phyloP scores from a whole-genome alignment of 2,329 filamentous ascomycete genomes.

The Penicillium sp. region DNA sequence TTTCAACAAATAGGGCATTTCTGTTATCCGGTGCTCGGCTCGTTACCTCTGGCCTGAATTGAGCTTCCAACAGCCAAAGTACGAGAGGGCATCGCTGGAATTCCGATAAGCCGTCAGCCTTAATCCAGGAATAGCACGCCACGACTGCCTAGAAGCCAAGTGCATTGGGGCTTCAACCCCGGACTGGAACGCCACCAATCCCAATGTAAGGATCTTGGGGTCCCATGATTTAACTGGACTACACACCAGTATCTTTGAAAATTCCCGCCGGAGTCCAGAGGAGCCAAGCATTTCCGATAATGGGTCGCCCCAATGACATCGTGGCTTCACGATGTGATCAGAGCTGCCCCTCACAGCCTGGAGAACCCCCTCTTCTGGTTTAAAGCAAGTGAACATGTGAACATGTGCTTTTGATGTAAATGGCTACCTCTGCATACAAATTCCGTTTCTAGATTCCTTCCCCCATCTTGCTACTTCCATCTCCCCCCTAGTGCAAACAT shows the following conservation, averaged over 20 bases:
- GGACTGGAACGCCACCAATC: conserved; percentile 16
- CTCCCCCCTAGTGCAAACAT: background rate
- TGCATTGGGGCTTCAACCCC: conserved; percentile 7
- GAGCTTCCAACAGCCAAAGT: background rate
- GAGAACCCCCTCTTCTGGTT: conserved; percentile 11
- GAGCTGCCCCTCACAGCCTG: conserved; percentile 10
- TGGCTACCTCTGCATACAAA: conserved; percentile 7
- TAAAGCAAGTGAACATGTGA: conserved; percentile 2
- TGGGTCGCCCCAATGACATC: conserved; percentile 19
- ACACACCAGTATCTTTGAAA: conserved; percentile 6
- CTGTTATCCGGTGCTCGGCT: background rate
- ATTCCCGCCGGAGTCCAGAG: conserved; percentile 4
- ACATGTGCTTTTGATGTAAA: background rate
- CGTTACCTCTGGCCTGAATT: background rate
- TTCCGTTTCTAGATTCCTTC: conserved; percentile 1
- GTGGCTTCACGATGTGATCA: conserved; percentile 9
- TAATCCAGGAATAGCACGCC: conserved; percentile 3
- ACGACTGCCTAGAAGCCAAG: conserved; percentile 5
- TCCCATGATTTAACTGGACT: conserved; percentile 11
- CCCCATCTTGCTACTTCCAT: background rate
- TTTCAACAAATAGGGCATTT: background rate
- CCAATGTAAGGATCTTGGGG: background rate
- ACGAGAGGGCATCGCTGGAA: conserved; percentile 2
- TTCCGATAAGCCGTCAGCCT: background rate
- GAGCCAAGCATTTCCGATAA: conserved; percentile 17